Evolutionary conservation across 768 basidiomycete species (phyloP).

Genomic region (Xerocomus spinulosus): DNA sequence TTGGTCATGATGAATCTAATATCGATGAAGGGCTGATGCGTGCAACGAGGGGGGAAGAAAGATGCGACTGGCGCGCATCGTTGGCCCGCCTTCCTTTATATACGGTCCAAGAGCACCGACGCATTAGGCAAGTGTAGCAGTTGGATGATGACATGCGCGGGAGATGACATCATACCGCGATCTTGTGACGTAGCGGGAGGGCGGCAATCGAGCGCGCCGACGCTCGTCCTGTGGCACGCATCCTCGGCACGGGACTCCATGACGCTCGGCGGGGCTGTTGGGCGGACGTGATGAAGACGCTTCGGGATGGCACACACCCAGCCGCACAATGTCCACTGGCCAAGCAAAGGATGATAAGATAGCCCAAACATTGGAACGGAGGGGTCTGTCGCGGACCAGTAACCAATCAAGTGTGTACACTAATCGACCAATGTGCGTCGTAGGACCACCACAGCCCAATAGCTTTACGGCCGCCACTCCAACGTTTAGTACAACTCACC

Average conservation of each 20-base stretch:
- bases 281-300: not conserved
- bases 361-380: not conserved
- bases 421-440: not conserved
- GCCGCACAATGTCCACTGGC: not conserved
- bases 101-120: conserved; percentile 18
- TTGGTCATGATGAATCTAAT: conserved; percentile 6
- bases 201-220: conserved; percentile 8
- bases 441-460: too few species aligned
- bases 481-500: too few species aligned
- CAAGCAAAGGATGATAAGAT: not conserved
- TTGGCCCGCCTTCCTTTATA: conserved; percentile 19
- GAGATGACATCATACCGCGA: conserved; percentile 28
- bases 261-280: not conserved
- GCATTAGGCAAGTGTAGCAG: conserved; percentile 27
- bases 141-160: conserved; percentile 19
- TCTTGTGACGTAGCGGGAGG: conserved; percentile 20
- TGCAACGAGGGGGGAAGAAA: conserved; percentile 3
- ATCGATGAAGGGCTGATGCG: not conserved
- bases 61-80: not conserved
- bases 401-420: too few species aligned
- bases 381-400: not conserved
- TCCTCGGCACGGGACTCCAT: not conserved
- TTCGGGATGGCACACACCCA: not conserved
- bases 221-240: not conserved
- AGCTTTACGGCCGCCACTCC: not conserved